Evolutionary conservation across 2,329 filamentous ascomycete species (phyloP).

Genomic region (Penicillium thymicola): DNA sequence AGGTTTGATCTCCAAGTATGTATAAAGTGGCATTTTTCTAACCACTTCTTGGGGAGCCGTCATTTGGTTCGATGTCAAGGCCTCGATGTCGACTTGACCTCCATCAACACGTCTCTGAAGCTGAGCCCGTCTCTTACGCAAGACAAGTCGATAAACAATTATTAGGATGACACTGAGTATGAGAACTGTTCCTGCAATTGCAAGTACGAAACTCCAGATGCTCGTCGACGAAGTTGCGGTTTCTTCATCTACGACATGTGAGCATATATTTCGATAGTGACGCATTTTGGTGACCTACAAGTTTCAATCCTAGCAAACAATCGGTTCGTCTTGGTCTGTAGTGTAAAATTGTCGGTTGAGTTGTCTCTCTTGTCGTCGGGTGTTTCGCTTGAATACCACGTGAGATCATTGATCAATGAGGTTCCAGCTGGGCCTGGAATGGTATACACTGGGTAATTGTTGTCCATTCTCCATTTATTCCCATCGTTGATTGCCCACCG

Average conservation of each 20-base stretch:
- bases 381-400: conserved; percentile 73
- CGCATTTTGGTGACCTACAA: conserved; percentile 29
- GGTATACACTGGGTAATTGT: conserved; percentile 78
- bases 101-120: conserved; percentile 68
- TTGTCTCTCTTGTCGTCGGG: conserved; percentile 46
- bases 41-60: conserved; percentile 71
- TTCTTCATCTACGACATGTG: conserved; percentile 39
- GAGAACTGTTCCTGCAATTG: conserved; percentile 75
- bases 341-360: conserved; percentile 1
- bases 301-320: conserved; percentile 52
- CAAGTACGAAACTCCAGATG: conserved; percentile 77
- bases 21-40: conserved; percentile 72
- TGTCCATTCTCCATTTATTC: conserved; percentile 67
- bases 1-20: conserved; percentile 54
- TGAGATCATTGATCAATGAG: conserved; percentile 67
- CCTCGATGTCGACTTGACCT: conserved; percentile 83
- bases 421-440: conserved; percentile 66
- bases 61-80: conserved; percentile 76
- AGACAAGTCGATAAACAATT: conserved; percentile 70
- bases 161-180: conserved; percentile 65
- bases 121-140: conserved; percentile 64
- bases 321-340: conserved; percentile 28
- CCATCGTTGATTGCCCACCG: conserved; percentile 70
- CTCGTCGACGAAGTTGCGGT: conserved; percentile 58
- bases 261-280: conserved; percentile 41